Conservation (phyloP, 1,284 basidiomycete species). For the Austroboletus novae-zelandiae region DNA sequence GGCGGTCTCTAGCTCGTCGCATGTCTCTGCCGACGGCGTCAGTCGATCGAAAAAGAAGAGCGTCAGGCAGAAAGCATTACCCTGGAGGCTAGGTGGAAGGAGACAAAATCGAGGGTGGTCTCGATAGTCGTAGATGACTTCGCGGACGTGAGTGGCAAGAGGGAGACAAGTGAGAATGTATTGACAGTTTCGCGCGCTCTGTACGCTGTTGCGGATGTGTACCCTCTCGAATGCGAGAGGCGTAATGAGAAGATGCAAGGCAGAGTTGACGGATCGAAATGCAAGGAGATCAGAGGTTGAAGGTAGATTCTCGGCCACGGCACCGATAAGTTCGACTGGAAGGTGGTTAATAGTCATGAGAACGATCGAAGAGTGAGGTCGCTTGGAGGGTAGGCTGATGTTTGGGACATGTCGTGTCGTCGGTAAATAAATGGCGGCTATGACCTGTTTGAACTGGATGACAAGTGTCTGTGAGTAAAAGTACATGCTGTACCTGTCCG, state of each 20-base stretch:
- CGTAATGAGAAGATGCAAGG: constrained; percentile 22
- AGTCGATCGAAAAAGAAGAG: background rate
- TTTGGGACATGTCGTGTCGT: no score
- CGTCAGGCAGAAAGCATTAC: constrained; percentile 1
- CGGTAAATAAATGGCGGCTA: no score
- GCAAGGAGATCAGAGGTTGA: constrained; percentile 28
- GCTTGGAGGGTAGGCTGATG: no score
- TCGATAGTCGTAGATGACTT: constrained; percentile 30
- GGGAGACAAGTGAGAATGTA: constrained; percentile 20
- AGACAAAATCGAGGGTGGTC: constrained; percentile 24
- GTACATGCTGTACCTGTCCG: no score
- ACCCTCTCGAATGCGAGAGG: constrained; percentile 23
- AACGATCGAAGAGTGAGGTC: no score
- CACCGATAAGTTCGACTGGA: constrained; percentile 28
- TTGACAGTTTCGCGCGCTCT: constrained; percentile 26
- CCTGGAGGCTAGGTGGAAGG: constrained; percentile 11
- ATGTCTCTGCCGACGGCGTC: constrained; percentile 12
- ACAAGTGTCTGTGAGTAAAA: no score
- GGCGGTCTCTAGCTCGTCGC: constrained; percentile 31
- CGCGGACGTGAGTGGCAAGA: constrained; percentile 24
- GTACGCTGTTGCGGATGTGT: constrained; percentile 23
- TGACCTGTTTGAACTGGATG: no score
- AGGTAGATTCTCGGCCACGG: constrained; percentile 21
- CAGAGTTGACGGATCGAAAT: constrained; percentile 27
- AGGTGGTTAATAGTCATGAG: constrained; percentile 20